Percentiles rank a stretch among this genome's conserved stretches.
These are phyloP conservation scores for Paxillus ammoniavirescens DNA, from an alignment of 768 basidiomycete genomes.

Conservation along the genomic window DNA sequence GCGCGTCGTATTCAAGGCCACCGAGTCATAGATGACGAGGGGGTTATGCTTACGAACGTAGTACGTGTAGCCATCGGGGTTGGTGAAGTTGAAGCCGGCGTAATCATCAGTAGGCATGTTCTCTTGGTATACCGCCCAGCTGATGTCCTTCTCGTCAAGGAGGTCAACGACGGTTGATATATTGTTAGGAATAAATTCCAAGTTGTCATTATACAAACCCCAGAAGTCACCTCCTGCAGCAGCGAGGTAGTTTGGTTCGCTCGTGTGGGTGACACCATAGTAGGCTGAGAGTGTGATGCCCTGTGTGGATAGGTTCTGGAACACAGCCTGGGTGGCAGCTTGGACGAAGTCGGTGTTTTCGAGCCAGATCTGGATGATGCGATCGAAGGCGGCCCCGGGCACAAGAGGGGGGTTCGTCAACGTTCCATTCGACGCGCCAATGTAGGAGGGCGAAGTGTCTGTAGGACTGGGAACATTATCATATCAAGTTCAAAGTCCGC, in stretches of 20 bases:
- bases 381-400: slow-evolving; percentile 41
- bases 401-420: slow-evolving; percentile 37
- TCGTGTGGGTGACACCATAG: slow-evolving; percentile 52
- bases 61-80: slow-evolving; percentile 38
- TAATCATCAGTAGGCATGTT: slow-evolving; percentile 52
- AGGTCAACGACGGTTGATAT: slow-evolving; percentile 60
- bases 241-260: slow-evolving; percentile 58
- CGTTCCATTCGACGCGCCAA: slow-evolving; percentile 41
- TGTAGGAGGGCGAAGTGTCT: slow-evolving; percentile 35
- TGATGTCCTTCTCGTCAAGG: slow-evolving; percentile 52
- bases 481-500: slow-evolving; percentile 1
- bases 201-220: slow-evolving; percentile 46
- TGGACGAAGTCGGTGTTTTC: slow-evolving; percentile 54
- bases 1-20: slow-evolving; percentile 42
- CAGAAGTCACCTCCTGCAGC: slow-evolving; percentile 51
- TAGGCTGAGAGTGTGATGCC: slow-evolving; percentile 48
- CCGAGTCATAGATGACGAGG: slow-evolving; percentile 48
- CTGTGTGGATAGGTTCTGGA: slow-evolving; percentile 42
- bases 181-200: slow-evolving; percentile 36
- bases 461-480: slow-evolving; percentile 13
- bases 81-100: slow-evolving; percentile 36
- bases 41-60: slow-evolving; percentile 58
- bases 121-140: slow-evolving; percentile 62
- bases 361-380: slow-evolving; percentile 53
- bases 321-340: slow-evolving; percentile 25